Evolutionary conservation across 331 rosid species (phyloP).

Genomic region (Telfairia occidentalis): DNA sequence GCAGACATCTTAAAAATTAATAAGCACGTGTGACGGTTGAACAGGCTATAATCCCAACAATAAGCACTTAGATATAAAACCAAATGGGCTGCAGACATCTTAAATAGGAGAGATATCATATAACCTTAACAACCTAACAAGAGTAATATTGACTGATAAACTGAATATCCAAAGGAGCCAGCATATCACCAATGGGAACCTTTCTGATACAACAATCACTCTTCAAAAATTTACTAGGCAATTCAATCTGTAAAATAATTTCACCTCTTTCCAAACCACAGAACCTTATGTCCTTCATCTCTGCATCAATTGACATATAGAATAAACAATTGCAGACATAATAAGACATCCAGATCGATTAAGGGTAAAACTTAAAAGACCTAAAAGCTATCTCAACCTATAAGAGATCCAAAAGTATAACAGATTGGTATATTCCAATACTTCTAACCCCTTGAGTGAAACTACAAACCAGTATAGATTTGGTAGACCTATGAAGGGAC

Average conservation of each 20-base stretch:
- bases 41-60: slow-evolving; percentile 43
- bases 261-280: slow-evolving; percentile 21
- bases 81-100: slow-evolving; percentile 23
- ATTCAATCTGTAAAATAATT: slow-evolving; percentile 14
- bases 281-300: slow-evolving; percentile 18
- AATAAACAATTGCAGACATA: slow-evolving; percentile 17
- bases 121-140: slow-evolving; percentile 25
- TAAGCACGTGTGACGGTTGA: slow-evolving; percentile 35
- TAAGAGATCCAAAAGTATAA: slow-evolving; percentile 5
- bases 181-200: slow-evolving; percentile 15
- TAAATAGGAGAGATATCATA: slow-evolving; percentile 16
- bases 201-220: slow-evolving; percentile 13
- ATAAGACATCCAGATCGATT: slow-evolving; percentile 10
- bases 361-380: slow-evolving; percentile 24
- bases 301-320: slow-evolving; percentile 18
- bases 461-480: neutral
- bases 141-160: slow-evolving; percentile 11
- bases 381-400: slow-evolving; percentile 19
- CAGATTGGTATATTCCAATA: neutral
- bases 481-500: neutral
- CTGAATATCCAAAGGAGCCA: slow-evolving; percentile 18
- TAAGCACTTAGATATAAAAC: slow-evolving; percentile 22
- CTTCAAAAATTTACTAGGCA: slow-evolving; percentile 16
- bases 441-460: slow-evolving; percentile 4
- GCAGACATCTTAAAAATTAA: too few relatives aligned